Base-by-base conservation (phyloP, 140 eudicot species). In the Oenanthe javanica region DNA sequence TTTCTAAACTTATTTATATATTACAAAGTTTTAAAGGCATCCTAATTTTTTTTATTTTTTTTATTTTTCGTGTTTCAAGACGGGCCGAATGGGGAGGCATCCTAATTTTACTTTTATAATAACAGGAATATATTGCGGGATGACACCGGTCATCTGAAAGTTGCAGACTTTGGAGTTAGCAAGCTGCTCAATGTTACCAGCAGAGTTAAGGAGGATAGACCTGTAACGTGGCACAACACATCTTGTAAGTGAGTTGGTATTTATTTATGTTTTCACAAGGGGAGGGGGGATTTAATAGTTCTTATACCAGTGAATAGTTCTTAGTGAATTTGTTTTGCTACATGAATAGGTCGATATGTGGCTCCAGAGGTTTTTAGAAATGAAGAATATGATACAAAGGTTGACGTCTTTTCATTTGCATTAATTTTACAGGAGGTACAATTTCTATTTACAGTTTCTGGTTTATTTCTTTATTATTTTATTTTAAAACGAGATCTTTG, bases 91-190 rank as follows among this genome's bases (percentile, higher is more conserved):
- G n/a, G n/a, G n/a, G n/a, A n/a, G n/a, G n/a, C 21, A 78, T 84
- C 81, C n/a, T 83, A 61, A 73, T 76, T 72, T 78, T 18, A 73
- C 76, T 86, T 76, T 80, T 83, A 82, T 87, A 87, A 88, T 86
- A 85, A 88, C 97, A 95, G 97, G 72, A 92, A 95, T 85, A 86
- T 92, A 78, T 86, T 95, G 87, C 90, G 97, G 89, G 97, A 92
- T 83, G 97, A 89, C 88, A 88, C 97, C 83, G 97, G 97, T 64
- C 92, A 90, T 80, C 87, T 90, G 59, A 95, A 95, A 92, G 97
- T 94, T 79, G 98, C 98, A 38, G 96, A 92, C 87, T 94, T 94
- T 85, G 98, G 98, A 82, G 89, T 92, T 77, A 94, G 98, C 76
- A 91, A 92, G 87, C 87, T 90, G 76, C 86, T 92, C 19, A 90